Conservation (phyloP, 371 early-diverging fungal genomes). For the Entomophthora muscae region DNA sequence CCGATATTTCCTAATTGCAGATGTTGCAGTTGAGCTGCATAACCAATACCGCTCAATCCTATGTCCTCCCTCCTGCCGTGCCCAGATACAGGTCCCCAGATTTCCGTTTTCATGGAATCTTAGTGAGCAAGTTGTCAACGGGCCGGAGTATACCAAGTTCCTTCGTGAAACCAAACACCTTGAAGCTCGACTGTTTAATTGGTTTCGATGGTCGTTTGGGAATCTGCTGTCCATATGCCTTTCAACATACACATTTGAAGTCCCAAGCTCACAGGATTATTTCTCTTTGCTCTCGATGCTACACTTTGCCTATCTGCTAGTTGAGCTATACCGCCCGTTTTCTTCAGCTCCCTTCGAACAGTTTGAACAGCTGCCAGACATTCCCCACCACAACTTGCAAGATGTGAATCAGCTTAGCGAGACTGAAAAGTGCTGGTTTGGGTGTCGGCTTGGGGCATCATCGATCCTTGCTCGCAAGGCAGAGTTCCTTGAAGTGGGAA, state of each 20-base stretch:
- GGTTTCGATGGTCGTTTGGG: neutral
- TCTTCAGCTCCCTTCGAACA: neutral
- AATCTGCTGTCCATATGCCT: neutral
- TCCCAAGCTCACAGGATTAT: neutral
- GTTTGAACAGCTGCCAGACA: neutral
- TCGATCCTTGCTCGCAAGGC: neutral
- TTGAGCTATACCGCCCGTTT: neutral
- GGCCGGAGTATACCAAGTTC: neutral
- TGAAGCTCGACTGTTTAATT: neutral
- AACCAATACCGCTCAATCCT: neutral
- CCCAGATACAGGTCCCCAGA: neutral
- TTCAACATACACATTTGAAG: neutral
- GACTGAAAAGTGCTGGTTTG: constrained; percentile 3
- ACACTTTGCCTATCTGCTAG: neutral
- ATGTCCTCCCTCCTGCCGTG: neutral
- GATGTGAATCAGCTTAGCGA: neutral
- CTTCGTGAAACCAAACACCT: neutral
- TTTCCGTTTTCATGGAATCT: constrained; percentile 4
- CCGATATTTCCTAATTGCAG: neutral
- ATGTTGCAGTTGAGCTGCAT: neutral
- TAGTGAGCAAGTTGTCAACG: neutral
- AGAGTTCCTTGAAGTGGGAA: neutral
- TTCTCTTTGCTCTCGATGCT: neutral
- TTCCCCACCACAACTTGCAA: neutral
- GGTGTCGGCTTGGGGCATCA: neutral